Conservation (phyloP, 768 basidiomycete genomes). For the Suillus clintonianus region DNA sequence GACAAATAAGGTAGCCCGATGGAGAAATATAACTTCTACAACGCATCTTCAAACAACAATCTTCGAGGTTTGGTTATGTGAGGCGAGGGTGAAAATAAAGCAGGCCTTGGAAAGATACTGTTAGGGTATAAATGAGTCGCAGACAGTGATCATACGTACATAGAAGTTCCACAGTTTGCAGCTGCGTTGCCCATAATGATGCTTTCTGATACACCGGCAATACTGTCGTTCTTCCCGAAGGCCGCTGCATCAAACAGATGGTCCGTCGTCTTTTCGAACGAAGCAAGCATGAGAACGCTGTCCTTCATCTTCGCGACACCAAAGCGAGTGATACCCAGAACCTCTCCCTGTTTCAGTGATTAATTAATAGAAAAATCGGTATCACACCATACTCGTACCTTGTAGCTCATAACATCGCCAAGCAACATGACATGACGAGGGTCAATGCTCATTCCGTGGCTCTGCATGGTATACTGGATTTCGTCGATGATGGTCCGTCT, state of each 20-base stretch:
- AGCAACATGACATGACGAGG: slow-evolving; percentile 98
- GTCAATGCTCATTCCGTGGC: slow-evolving; percentile 98
- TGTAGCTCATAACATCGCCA: slow-evolving; percentile 98
- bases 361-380: not conserved
- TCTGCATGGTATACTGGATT: slow-evolving; percentile 95
- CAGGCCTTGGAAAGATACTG: slow-evolving; percentile 28
- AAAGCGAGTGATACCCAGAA: slow-evolving; percentile 96
- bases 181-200: slow-evolving; percentile 99
- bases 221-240: slow-evolving; percentile 91
- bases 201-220: slow-evolving; percentile 97
- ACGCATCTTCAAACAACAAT: slow-evolving; percentile 36
- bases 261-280: slow-evolving; percentile 99
- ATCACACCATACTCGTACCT: slow-evolving; percentile 48
- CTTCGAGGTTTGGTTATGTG: slow-evolving; percentile 36
- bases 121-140: slow-evolving; percentile 6
- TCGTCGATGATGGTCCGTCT: slow-evolving; percentile 93
- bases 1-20: not conserved
- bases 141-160: slow-evolving; percentile 53
- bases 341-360: slow-evolving; percentile 72
- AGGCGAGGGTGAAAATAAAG: slow-evolving; percentile 33
- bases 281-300: slow-evolving; percentile 97
- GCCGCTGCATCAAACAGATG: slow-evolving; percentile 98
- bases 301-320: slow-evolving; percentile 99
- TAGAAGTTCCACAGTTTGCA: slow-evolving; percentile 90
- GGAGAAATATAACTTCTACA: slow-evolving; percentile 12